Percentiles rank a stretch among this genome's conserved stretches.
phyloP scores from a whole-genome alignment of 768 basidiomycete species.

The Lactarius evosmus region DNA sequence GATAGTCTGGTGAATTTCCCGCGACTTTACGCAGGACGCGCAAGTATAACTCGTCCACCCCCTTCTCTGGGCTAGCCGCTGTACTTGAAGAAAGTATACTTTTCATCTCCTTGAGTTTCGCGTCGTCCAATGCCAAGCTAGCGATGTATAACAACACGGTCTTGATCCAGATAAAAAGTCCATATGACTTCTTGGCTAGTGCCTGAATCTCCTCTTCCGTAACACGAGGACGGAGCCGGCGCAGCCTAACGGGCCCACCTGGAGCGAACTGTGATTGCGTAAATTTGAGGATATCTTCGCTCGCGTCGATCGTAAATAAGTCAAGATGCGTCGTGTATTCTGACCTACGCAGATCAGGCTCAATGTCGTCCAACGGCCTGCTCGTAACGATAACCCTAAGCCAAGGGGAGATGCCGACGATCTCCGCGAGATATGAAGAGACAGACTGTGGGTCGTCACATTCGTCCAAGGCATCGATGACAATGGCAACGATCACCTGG shows the following conservation, averaged over 20 bases:
- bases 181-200: neutral
- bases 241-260: neutral
- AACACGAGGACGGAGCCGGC: neutral
- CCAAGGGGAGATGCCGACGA: neutral
- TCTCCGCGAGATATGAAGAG: neutral
- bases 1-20: neutral
- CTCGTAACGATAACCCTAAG: neutral
- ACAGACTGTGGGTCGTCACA: neutral
- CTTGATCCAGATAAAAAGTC: neutral
- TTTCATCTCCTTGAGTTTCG: neutral
- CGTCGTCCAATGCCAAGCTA: neutral
- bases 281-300: neutral
- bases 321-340: neutral
- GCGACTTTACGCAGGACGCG: neutral
- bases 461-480: neutral
- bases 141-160: neutral
- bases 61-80: neutral
- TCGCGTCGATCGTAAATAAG: neutral
- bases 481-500: neutral
- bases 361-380: neutral
- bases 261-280: neutral
- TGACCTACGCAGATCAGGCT: neutral
- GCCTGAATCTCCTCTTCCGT: neutral
- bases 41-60: neutral
- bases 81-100: neutral